Evolutionary conservation across 163 green algal species (phyloP).

Genomic region (Scenedesmus sp.): DNA sequence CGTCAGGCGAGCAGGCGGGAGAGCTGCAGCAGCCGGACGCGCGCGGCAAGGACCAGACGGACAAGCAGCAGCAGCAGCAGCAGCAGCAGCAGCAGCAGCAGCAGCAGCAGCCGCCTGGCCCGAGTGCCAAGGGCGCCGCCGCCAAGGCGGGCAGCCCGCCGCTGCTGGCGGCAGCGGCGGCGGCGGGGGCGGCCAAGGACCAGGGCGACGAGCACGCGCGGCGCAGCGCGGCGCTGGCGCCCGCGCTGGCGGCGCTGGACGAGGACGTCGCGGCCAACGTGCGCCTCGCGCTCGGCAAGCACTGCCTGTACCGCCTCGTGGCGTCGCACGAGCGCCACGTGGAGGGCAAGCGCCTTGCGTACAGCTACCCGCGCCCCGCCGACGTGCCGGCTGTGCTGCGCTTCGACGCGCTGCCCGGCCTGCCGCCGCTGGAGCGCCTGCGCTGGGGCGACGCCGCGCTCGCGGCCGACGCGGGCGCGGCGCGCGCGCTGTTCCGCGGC

Average conservation of each 20-base stretch:
- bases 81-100: slow-evolving; percentile 23
- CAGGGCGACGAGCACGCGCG: background rate
- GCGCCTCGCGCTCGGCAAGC: slow-evolving; percentile 54
- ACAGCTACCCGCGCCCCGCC: background rate
- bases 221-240: slow-evolving; percentile 11
- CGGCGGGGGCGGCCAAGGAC: background rate
- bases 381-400: slow-evolving; percentile 25
- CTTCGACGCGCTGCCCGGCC: slow-evolving; percentile 23
- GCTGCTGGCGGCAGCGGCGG: slow-evolving; percentile 13
- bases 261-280: slow-evolving; percentile 65
- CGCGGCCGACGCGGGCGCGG: slow-evolving; percentile 34
- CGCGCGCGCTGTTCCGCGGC: slow-evolving; percentile 53
- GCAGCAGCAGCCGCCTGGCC: background rate
- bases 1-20: background rate
- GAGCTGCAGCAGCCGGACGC: slow-evolving; percentile 1
- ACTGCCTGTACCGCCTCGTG: slow-evolving; percentile 56
- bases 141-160: background rate
- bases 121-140: background rate
- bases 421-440: slow-evolving; percentile 15
- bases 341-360: slow-evolving; percentile 25
- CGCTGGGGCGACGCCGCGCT: slow-evolving; percentile 48
- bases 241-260: slow-evolving; percentile 34
- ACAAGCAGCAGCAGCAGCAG: slow-evolving; percentile 26
- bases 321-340: slow-evolving; percentile 39
- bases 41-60: background rate